Evolutionary conservation across 768 basidiomycete genomes (phyloP).

Genomic region (Antrodiella citrinella): DNA sequence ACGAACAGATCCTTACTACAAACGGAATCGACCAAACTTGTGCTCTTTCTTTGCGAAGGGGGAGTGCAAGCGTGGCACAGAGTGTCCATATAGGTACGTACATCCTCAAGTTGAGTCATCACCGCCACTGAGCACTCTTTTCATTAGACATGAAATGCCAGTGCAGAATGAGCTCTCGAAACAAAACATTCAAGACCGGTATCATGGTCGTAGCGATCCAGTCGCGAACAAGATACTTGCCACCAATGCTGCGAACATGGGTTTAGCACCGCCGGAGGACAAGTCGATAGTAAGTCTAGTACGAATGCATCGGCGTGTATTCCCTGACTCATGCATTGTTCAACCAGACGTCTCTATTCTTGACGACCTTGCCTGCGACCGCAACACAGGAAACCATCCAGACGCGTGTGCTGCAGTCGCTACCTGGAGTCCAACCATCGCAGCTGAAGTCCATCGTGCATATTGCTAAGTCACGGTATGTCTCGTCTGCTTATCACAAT

Average conservation of each 20-base stretch:
- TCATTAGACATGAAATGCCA: slow-evolving; percentile 79
- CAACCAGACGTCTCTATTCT: slow-evolving; percentile 86
- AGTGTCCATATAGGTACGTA: slow-evolving; percentile 80
- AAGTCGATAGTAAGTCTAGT: slow-evolving; percentile 59
- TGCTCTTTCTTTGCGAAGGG: slow-evolving; percentile 97
- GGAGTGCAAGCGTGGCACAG: slow-evolving; percentile 82
- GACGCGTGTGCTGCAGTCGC: slow-evolving; percentile 57
- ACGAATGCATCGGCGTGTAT: not conserved
- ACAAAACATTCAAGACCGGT: slow-evolving; percentile 92
- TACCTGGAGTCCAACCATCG: slow-evolving; percentile 53
- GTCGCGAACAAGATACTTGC: slow-evolving; percentile 87
- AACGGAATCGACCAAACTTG: slow-evolving; percentile 88
- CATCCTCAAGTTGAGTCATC: not conserved
- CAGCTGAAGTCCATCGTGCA: slow-evolving; percentile 81
- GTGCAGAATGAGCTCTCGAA: slow-evolving; percentile 74
- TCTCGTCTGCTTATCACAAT: not conserved
- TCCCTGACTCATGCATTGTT: slow-evolving; percentile 8
- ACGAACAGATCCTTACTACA: slow-evolving; percentile 94
- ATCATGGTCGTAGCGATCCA: slow-evolving; percentile 88
- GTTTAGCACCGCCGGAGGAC: slow-evolving; percentile 88
- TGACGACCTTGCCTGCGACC: slow-evolving; percentile 62
- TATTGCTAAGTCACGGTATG: slow-evolving; percentile 69
- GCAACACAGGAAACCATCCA: slow-evolving; percentile 72
- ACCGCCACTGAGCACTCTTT: too few relatives aligned
- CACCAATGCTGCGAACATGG: slow-evolving; percentile 71